Base-by-base conservation (phyloP, 345 rosid genomes). In the Syzygium jambos region DNA sequence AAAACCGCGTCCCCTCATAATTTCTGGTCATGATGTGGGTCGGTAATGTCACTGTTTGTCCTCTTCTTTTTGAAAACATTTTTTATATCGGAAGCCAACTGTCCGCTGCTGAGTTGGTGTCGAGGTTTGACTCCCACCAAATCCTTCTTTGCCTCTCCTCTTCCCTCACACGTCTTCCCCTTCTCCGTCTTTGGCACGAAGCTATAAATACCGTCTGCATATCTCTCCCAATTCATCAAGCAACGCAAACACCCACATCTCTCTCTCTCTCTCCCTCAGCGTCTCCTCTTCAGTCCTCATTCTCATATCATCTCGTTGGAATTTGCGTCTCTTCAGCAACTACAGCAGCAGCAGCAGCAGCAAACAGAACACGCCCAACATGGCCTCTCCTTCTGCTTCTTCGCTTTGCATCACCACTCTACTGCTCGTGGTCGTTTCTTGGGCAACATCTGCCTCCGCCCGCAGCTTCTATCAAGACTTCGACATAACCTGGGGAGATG, bases 401-500 rank as follows among this genome's bases (percentile, higher is more conserved):
- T 51, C 53, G 30, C 51, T n/a, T 80, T 30, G 25, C 14, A 80
- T 0, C 16, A 1, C 84, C 3, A 22, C 86, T 2, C 30, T 84
- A 23, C n/a, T 85, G 30, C 56, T 85, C 21, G 34, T 82, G 12
- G 22, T 87, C n/a, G 52, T 87, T n/a, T 59, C 65, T 6, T 77
- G n/a, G 17, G 52, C 56, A 4, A 14, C 78, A 43, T 82, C n/a
- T 52, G 87, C 85, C 6, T 77, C 85, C 25, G 92, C 89, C 25
- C 90, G 89, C 43, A 92, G 87, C 85, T 92, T 95, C 88, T 86
- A 91, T 91, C 90, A 88, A 17, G 92, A 90, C 63, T 90, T 94
- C 85, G 93, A 93, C 49, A 92, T 95, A 51, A 92, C 91, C 3
- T 95, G 95, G 94, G 95, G 96, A 53, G 85, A 89, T 52, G 95